Base-by-base conservation (phyloP, 371 early-diverging fungal species). In the Mucor irregularis region DNA sequence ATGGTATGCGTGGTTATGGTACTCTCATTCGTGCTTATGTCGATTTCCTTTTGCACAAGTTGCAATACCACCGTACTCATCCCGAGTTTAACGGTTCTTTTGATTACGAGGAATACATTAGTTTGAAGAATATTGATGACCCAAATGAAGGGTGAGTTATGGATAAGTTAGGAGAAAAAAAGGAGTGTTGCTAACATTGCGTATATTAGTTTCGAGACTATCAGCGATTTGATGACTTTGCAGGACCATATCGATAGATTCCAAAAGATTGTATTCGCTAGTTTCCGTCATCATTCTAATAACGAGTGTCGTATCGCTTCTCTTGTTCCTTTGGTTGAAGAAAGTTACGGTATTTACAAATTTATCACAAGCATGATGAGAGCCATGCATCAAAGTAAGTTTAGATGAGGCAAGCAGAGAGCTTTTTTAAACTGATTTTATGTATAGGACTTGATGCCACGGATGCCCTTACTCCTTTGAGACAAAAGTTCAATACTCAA, bases 41-140 rank as follows among this genome's bases (percentile, higher is more conserved):
- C 49, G 87, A 92, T 61, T 93, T 94, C 62, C 69, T 98, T 34
- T 73, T 86, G 55, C 83, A 87, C 33, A 98, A 98, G 73, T 87
- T 98, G 53, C 86, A 93, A 54, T 97, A 89, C 71, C 99, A 98
- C 64, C 73, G 86, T 25, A 72, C 85, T 16, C 95, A 97, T 69
- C 93, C 95, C 7, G 95, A 95, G 55, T 98, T 97, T 66, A 92
- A 86, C 51, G 97, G 94, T 22, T 88, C 83, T 50, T 97, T 98
- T 75, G 96, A 96, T 64, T 98, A 97, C 70, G 92, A 97, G 58
- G 99, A 98, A 64, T 98, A 96, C 54, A 86, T 94, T 26, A 89
- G 92, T 31, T 76, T 97, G 53, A 91, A 90, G 68, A 92, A 93
- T 38, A 91, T 94, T 48, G 92, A 95, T 62, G 97, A 97, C 76